Base-by-base conservation (phyloP, 225 moss, liverwort and hornwort genomes). In the Bryum argenteum region DNA sequence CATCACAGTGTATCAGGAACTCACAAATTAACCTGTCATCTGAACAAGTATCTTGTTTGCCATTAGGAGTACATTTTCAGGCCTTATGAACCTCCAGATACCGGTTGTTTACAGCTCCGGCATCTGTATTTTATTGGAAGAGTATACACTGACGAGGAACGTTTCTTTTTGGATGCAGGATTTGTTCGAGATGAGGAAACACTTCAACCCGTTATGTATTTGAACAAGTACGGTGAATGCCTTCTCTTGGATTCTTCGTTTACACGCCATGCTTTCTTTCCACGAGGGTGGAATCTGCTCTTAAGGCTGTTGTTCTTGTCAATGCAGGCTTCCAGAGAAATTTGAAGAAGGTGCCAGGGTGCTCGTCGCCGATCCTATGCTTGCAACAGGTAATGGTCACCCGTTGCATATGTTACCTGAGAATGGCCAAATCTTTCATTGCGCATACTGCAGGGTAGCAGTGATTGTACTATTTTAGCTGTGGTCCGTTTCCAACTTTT, bases 351-450 rank as follows among this genome's bases (percentile, higher is more conserved):
- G 76, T 73, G 75, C 91, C 19, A 89, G 96, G 83, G 90, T 96
- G 72, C 83, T 96, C 40, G 79, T 96, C 65, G 79, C 89, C 48
- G 93, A 96, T 69, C 93, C 96, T 57, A 93, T 93, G 96, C 96
- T 96, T 65, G 96, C 96, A 59, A 96, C 96, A 74, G 91, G 96
- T 93, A 87, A 38, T 58, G 16, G 38, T 40, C 2, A 45, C 54
- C 44, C 60, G 17, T 17, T 23, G 38, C n/a, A 65, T 53, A 59
- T 70, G 5, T 4, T 2, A 8, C 58, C n/a, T n/a, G 19, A 65
- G 43, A 37, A 51, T 44, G 18, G 15, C 7, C 26, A 24, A 40
- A 40, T 23, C 47, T 23, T 51, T 13, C 47, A 56, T 40, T 48
- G 70, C n/a, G n/a, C 52, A 65, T n/a, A 13, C 9, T 19, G 43